Evolutionary conservation across 331 rosid genomes (phyloP).

Genomic region (Malus hybrid): DNA sequence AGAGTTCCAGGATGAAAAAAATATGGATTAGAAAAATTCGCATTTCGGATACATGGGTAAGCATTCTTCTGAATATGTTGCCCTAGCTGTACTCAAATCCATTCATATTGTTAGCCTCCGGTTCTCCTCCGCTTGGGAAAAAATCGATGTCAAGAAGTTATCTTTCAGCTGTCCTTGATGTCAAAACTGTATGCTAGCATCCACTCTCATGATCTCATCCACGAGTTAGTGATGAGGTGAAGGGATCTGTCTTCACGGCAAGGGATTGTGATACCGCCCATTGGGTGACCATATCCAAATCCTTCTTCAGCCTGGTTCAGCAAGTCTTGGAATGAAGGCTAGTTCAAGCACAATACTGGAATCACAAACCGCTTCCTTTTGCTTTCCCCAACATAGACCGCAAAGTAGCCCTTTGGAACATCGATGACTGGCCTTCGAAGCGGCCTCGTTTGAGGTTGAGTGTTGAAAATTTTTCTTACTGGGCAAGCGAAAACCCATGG

Average conservation of each 20-base stretch:
- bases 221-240: conserved; percentile 8
- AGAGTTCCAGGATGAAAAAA: background rate
- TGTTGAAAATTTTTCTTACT: background rate
- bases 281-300: conserved; percentile 21
- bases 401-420: conserved; percentile 31
- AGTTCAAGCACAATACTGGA: conserved; percentile 13
- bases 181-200: background rate
- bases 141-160: background rate
- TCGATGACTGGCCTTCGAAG: background rate
- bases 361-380: conserved; percentile 23
- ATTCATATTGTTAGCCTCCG: background rate
- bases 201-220: background rate
- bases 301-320: conserved; percentile 15
- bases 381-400: conserved; percentile 35
- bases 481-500: conserved; percentile 27
- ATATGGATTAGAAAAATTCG: background rate
- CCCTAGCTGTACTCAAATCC: background rate
- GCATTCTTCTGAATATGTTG: background rate
- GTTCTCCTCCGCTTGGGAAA: background rate
- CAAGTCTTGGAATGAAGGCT: conserved; percentile 33
- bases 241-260: conserved; percentile 21
- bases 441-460: background rate
- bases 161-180: background rate
- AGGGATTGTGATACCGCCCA: conserved; percentile 27
- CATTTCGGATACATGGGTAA: background rate